phyloP scores from a whole-genome alignment of 2,329 filamentous ascomycete species.

The Fusarium cicatricum region DNA sequence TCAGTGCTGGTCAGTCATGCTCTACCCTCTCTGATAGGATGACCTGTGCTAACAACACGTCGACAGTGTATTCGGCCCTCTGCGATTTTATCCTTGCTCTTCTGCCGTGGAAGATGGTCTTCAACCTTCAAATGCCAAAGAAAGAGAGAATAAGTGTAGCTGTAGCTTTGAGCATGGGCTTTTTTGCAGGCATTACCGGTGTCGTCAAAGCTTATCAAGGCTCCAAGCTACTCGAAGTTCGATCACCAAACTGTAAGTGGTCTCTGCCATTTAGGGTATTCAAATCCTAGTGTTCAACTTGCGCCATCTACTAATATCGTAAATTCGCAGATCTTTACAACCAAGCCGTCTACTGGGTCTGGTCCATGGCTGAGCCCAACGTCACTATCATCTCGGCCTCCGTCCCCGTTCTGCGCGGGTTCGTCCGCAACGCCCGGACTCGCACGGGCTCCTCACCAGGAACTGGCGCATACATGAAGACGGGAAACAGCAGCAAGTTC shows the following conservation, averaged over 20 bases:
- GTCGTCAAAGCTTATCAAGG: background rate
- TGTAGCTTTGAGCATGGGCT: background rate
- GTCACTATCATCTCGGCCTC: slow-evolving; percentile 1
- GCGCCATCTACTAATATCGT: too few species aligned
- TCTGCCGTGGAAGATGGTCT: background rate
- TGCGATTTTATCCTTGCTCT: slow-evolving; percentile 1
- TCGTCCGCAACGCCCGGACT: background rate
- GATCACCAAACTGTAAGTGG: background rate
- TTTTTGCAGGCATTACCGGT: background rate
- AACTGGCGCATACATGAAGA: background rate
- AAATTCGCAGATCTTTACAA: background rate
- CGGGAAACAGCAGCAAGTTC: background rate
- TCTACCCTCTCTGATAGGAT: background rate
- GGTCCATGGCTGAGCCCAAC: slow-evolving; percentile 8
- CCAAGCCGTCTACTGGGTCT: slow-evolving; percentile 4
- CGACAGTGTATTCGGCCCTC: background rate
- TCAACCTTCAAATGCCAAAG: background rate
- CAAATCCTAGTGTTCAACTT: too few species aligned
- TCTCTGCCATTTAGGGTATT: too few species aligned
- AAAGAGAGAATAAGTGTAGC: background rate
- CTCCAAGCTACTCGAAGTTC: background rate
- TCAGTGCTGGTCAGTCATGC: background rate
- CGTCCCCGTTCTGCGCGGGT: slow-evolving; percentile 2
- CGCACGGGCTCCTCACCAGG: background rate
- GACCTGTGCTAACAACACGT: background rate